These are phyloP conservation scores for Rhodomyrtus psidioides DNA, from an alignment of 441 rosid species.

Conservation along the genomic window DNA sequence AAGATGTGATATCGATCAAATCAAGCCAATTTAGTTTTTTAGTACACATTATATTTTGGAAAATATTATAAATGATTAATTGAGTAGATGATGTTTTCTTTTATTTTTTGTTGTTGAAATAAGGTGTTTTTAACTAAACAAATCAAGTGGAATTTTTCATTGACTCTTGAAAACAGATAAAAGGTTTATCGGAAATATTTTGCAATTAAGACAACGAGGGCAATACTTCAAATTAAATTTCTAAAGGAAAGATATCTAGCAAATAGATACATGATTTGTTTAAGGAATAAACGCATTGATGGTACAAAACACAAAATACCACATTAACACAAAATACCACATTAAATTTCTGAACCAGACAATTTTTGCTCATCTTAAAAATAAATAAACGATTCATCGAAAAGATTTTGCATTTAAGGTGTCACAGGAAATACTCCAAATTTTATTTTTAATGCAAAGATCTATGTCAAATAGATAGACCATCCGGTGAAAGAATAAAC, in stretches of 20 bases:
- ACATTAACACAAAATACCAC: not conserved
- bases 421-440: no score
- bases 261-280: not conserved
- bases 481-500: no score
- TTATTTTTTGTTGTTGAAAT: no score
- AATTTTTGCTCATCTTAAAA: not conserved
- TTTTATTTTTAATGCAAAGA: no score
- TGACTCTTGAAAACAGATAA: not conserved
- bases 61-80: not conserved
- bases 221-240: not conserved
- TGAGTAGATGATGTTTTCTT: not conserved
- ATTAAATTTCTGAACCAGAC: not conserved
- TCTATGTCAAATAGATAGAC: no score
- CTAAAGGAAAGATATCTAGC: not conserved
- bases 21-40: not conserved
- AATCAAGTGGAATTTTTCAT: fast-evolving
- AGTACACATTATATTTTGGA: not conserved
- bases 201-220: not conserved
- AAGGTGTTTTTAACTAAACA: not conserved
- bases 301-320: not conserved
- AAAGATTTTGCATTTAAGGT: not conserved
- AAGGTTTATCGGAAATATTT: fast-evolving
- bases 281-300: not conserved
- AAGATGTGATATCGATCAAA: no score
- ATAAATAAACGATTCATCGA: fast-evolving